Conservation (phyloP, 169 alveolate species). For the Babesia divergens region DNA sequence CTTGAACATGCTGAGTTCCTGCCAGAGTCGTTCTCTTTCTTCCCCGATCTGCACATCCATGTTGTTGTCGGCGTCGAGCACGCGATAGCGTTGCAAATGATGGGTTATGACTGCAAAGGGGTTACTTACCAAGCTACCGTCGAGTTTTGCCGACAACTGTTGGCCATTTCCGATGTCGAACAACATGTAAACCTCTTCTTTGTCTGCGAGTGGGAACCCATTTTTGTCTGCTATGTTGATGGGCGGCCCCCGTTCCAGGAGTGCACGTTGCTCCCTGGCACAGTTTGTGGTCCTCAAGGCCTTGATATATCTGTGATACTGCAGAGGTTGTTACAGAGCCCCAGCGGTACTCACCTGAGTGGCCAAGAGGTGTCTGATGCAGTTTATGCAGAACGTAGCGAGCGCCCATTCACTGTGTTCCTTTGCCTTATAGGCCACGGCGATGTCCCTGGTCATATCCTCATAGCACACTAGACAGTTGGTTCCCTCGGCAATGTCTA, state of each 20-base stretch:
- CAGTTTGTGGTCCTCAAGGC: slow-evolving; percentile 47
- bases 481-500: slow-evolving; percentile 5
- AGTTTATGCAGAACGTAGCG: slow-evolving; percentile 55
- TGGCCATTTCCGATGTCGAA: slow-evolving; percentile 13
- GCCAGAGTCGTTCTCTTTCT: slow-evolving; percentile 59
- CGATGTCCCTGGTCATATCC: slow-evolving; percentile 36
- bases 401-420: slow-evolving; percentile 34
- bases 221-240: slow-evolving; percentile 47
- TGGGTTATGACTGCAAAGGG: neutral
- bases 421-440: slow-evolving; percentile 50
- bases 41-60: slow-evolving; percentile 43
- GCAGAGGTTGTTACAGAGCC: neutral
- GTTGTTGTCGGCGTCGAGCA: neutral
- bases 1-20: slow-evolving; percentile 39
- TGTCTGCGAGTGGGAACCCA: slow-evolving; percentile 57
- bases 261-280: slow-evolving; percentile 65
- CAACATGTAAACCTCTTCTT: slow-evolving; percentile 44
- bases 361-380: slow-evolving; percentile 39
- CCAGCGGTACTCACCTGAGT: slow-evolving; percentile 24
- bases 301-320: slow-evolving; percentile 49
- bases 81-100: neutral
- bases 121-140: slow-evolving; percentile 65
- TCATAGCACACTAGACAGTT: slow-evolving; percentile 60
- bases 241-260: slow-evolving; percentile 66
- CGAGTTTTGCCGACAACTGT: slow-evolving; percentile 48